Evolutionary conservation across 257 asterid species (phyloP), one percentile per base, ranked within the genome.

Genomic region (Nicotiana sylvestris): DNA sequence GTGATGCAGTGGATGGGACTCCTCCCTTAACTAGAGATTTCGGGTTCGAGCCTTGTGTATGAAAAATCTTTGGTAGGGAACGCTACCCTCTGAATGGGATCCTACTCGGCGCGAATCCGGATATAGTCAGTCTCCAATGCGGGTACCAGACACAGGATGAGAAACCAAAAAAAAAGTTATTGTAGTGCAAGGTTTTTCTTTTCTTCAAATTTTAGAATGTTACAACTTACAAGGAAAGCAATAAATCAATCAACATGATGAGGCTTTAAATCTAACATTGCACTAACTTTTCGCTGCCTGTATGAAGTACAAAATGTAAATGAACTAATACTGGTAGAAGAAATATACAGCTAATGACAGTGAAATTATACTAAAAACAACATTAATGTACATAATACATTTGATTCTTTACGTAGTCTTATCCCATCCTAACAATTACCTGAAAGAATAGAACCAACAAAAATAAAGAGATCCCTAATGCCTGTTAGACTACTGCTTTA

Each of bases 381-480:
- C 25, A 43, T 25, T 76, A 76, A 76, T 51, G 80, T 76, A 76
- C 64, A 76, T 51, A 51, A 29, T 29, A 76, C 80, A 76, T 76
- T 51, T 53, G 43, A 76, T 49, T 76, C 5, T 58, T 15, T 27
- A 60, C 16, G 8, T 49, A 3, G 51, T 13, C 43, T 74, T 27
- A 74, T 25, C 80, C 35, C 80, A 49, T 74, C 61, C 62, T 49
- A 49, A 74, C 43, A 76, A 76, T 29, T 51, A 51, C 39, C 30
- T 70, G 68, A 83, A 85, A 82, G 83, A 81, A 80, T 57, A 51
- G 65, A 84, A 81, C 46, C 76, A 82, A 68, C 80, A 74, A 55
- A 74, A 80, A 66, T 76, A 57, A 12, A 10, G 72, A 58, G 32
- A 74, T 37, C 29, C 80, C 46, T 76, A 76, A 16, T 76, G 29